Percentiles rank a stretch among this genome's conserved stretches.
phyloP scores from a whole-genome alignment of 139 green algal genomes.

The Chlorella sp. region DNA sequence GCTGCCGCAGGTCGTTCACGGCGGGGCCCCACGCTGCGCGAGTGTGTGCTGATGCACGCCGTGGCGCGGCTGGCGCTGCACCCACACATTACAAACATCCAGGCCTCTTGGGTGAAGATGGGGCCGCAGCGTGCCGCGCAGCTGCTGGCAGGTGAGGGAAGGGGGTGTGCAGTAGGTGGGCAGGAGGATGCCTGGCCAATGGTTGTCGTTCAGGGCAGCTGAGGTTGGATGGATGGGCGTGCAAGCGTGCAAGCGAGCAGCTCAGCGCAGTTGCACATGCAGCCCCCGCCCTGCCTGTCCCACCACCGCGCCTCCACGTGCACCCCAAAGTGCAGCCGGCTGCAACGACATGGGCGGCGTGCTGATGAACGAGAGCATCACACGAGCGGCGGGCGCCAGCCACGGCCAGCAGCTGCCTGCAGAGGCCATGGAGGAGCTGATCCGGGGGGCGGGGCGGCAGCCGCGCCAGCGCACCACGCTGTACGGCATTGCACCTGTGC shows the following conservation, averaged over 20 bases:
- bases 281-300: no score
- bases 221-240: no score
- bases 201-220: no score
- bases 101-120: conserved; percentile 93
- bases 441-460: conserved; percentile 60
- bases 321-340: conserved; percentile 47
- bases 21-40: conserved; percentile 81
- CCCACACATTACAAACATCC: conserved; percentile 77
- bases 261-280: no score
- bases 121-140: conserved; percentile 67
- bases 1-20: conserved; percentile 52
- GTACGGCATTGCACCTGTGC: conserved; percentile 60
- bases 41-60: conserved; percentile 87
- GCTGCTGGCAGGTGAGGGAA: conserved; percentile 63
- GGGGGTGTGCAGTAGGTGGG: background rate
- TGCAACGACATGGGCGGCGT: conserved; percentile 94
- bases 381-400: conserved; percentile 78
- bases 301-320: no score
- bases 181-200: no score
- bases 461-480: conserved; percentile 82
- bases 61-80: conserved; percentile 76
- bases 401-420: conserved; percentile 85
- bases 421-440: conserved; percentile 78
- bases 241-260: no score
- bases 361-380: conserved; percentile 96